Conservation (phyloP, 78 protist genomes). For the Pigoraptor vietnamica region DNA sequence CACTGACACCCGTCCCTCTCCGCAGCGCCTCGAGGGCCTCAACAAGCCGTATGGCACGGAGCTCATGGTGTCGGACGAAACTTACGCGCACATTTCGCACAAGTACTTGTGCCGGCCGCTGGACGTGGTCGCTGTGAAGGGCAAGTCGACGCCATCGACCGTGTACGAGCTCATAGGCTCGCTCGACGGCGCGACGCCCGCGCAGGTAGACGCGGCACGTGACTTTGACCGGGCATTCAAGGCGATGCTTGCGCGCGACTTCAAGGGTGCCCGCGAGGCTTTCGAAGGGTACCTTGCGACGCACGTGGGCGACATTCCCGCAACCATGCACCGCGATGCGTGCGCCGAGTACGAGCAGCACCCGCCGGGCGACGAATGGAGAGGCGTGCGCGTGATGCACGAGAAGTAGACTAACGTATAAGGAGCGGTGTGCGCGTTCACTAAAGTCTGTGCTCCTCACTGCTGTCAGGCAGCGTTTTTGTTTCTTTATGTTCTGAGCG, state of each 20-base stretch:
- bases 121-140: conserved; percentile 43
- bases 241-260: not conserved
- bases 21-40: conserved; percentile 13
- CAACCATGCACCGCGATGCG: not conserved
- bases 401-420: too few species aligned
- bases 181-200: not conserved
- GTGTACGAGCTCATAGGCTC: not conserved
- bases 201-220: not conserved
- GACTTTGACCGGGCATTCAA: not conserved
- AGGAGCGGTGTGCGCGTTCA: too few species aligned
- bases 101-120: conserved; percentile 18
- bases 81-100: not conserved
- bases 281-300: not conserved
- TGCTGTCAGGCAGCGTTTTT: too few species aligned
- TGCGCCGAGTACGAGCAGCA: not conserved
- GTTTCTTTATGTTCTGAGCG: too few species aligned
- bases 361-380: not conserved
- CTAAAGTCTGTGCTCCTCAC: too few species aligned
- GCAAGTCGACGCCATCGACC: not conserved
- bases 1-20: not conserved
- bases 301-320: not conserved
- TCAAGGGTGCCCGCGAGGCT: not conserved
- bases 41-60: conserved; percentile 25
- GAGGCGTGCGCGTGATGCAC: not conserved
- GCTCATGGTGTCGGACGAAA: not conserved